Percentiles rank a stretch among this genome's conserved stretches.
Conservation (phyloP, 208 protist genomes). For the Leishmania gerbilli region DNA sequence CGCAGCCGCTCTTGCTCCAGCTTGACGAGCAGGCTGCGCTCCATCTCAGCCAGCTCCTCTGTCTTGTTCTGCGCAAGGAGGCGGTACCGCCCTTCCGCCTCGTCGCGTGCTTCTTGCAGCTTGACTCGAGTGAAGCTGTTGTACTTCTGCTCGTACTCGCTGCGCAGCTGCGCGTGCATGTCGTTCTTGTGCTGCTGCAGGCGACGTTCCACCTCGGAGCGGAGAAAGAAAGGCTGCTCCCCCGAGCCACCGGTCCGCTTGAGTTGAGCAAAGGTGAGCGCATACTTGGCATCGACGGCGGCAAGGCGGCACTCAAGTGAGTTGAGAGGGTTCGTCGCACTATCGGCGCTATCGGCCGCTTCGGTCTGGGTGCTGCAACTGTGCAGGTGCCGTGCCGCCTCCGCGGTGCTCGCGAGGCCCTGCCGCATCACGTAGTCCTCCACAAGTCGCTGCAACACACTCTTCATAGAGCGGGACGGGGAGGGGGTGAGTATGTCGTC, state of each 20-base stretch:
- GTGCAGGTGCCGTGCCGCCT: conserved; percentile 27
- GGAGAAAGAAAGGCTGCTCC: conserved; percentile 53
- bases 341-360: conserved; percentile 19
- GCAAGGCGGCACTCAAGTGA: conserved; percentile 83
- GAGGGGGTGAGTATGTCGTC: conserved; percentile 27
- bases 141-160: conserved; percentile 76
- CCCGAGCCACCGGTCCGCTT: conserved; percentile 24
- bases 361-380: conserved; percentile 69
- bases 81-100: conserved; percentile 56
- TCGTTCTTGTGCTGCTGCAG: conserved; percentile 75
- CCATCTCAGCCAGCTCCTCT: conserved; percentile 66
- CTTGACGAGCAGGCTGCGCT: conserved; percentile 49
- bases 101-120: conserved; percentile 57
- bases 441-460: conserved; percentile 67
- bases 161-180: conserved; percentile 68
- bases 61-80: conserved; percentile 56
- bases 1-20: conserved; percentile 72
- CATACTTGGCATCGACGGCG: conserved; percentile 87
- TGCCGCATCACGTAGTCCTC: conserved; percentile 20
- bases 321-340: conserved; percentile 41
- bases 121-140: conserved; percentile 60
- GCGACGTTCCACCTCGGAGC: conserved; percentile 74
- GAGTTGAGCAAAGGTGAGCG: conserved; percentile 73
- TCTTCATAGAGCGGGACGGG: conserved; percentile 29
- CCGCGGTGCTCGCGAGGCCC: conserved; percentile 9